Conservation (phyloP, 2,329 filamentous ascomycete genomes). For the Cytospora paraplurivora region DNA sequence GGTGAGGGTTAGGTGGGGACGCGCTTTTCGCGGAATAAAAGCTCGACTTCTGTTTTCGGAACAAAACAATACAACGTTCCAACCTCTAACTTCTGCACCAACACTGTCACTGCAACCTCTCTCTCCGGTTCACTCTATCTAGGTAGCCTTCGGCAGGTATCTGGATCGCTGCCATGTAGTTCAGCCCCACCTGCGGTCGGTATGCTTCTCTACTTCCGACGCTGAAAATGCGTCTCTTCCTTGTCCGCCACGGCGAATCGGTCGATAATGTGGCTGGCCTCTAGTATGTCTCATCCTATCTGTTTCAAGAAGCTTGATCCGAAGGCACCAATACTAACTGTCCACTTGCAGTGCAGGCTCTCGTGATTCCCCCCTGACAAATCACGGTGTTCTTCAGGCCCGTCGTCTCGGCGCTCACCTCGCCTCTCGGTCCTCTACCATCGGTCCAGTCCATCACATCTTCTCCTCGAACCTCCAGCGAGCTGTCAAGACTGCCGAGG, state of each 20-base stretch:
- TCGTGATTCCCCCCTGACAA: constrained; percentile 78
- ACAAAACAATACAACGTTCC: constrained; percentile 4
- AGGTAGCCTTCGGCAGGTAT: neutral
- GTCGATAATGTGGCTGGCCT: constrained; percentile 83
- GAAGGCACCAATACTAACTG: constrained; percentile 52
- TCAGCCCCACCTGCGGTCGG: neutral
- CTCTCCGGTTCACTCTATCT: neutral
- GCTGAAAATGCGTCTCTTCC: constrained; percentile 56
- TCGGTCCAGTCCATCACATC: constrained; percentile 57
- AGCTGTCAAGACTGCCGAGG: constrained; percentile 70
- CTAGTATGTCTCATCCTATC: constrained; percentile 56
- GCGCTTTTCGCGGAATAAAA: constrained; percentile 16
- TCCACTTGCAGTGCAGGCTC: constrained; percentile 63
- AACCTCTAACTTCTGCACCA: constrained; percentile 4
- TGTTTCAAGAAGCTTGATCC: constrained; percentile 30
- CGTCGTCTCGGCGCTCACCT: constrained; percentile 69
- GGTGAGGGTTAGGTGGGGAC: neutral
- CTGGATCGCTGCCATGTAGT: constrained; percentile 9
- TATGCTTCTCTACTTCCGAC: constrained; percentile 12
- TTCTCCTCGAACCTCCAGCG: constrained; percentile 80
- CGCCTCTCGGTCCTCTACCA: constrained; percentile 34
- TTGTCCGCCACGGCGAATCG: constrained; percentile 87
- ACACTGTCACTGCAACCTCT: constrained; percentile 4
- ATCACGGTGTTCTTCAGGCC: constrained; percentile 80
- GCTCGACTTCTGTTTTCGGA: constrained; percentile 2